Conservation (phyloP, 2,329 filamentous ascomycete species). For the Cercospora zeina region DNA sequence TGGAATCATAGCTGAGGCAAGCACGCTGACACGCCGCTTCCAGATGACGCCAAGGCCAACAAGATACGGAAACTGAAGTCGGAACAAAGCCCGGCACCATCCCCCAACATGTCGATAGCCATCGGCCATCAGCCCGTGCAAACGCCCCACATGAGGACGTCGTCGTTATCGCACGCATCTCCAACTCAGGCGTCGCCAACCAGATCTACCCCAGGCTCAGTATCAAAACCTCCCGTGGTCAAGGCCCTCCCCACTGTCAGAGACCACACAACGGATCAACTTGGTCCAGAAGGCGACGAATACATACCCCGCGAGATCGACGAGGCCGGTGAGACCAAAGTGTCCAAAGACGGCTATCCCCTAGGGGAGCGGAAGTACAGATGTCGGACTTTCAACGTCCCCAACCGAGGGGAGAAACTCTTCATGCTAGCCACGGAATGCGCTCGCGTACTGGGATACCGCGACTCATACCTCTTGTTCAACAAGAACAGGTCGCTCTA, state of each 20-base stretch:
- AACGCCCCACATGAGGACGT: slow-evolving; percentile 57
- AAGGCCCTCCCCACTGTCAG: slow-evolving; percentile 94
- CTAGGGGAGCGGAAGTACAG: slow-evolving; percentile 83
- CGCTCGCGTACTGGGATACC: slow-evolving; percentile 86
- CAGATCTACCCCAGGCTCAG: slow-evolving; percentile 69
- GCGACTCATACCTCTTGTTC: slow-evolving; percentile 97
- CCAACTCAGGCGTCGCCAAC: slow-evolving; percentile 65
- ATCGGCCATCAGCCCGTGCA: slow-evolving; percentile 51
- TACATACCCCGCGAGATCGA: slow-evolving; percentile 93
- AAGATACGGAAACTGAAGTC: slow-evolving; percentile 47
- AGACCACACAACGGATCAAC: slow-evolving; percentile 95
- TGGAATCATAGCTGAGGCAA: not conserved
- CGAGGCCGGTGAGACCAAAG: slow-evolving; percentile 91
- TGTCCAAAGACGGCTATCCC: slow-evolving; percentile 77
- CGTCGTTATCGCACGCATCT: slow-evolving; percentile 52
- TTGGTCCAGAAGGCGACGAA: slow-evolving; percentile 85
- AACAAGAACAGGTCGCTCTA: slow-evolving; percentile 96
- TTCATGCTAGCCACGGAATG: slow-evolving; percentile 99
- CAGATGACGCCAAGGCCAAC: slow-evolving; percentile 50
- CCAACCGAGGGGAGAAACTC: slow-evolving; percentile 84
- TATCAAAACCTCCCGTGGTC: slow-evolving; percentile 69
- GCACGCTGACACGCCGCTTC: slow-evolving; percentile 31
- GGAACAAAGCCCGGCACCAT: slow-evolving; percentile 32
- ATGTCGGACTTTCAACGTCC: slow-evolving; percentile 90
- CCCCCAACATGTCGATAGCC: slow-evolving; percentile 48